These are phyloP conservation scores for Grifola frondosa DNA, from an alignment of 1,284 basidiomycete genomes.

Conservation along the genomic window DNA sequence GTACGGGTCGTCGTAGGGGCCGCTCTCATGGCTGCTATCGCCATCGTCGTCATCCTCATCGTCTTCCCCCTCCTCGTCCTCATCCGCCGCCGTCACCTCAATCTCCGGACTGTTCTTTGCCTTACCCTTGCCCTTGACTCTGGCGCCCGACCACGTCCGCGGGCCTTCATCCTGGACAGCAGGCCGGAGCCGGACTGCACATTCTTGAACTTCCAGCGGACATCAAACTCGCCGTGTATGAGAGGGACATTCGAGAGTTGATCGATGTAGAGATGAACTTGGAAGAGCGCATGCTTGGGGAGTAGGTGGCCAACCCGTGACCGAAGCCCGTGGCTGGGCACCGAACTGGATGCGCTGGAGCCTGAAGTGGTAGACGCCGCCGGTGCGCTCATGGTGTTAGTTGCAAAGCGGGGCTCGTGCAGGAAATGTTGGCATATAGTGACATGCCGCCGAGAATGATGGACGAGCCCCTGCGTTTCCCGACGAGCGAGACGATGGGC, in stretches of 20 bases:
- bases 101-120: conserved; percentile 17
- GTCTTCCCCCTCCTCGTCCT: conserved; percentile 19
- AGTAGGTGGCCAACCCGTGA: conserved; percentile 53
- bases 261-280: conserved; percentile 64
- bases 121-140: conserved; percentile 35
- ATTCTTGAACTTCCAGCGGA: conserved; percentile 76
- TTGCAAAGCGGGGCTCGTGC: no score
- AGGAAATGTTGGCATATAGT: no score
- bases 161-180: conserved; percentile 36
- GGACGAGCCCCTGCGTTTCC: no score
- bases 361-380: conserved; percentile 19
- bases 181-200: conserved; percentile 45
- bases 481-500: no score
- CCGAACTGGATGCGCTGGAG: conserved; percentile 20
- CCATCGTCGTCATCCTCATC: conserved; percentile 22
- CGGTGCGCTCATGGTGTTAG: not conserved
- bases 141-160: conserved; percentile 34
- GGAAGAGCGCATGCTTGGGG: conserved; percentile 65
- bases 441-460: no score
- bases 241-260: conserved; percentile 76
- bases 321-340: conserved; percentile 26
- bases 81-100: conserved; percentile 32
- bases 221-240: conserved; percentile 71
- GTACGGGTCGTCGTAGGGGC: conserved; percentile 16
- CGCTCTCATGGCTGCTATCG: conserved; percentile 20